Percentiles rank a stretch among this genome's conserved stretches.
phyloP scores from a whole-genome alignment of 2,329 filamentous ascomycete genomes.

The Fonsecaea erecta region DNA sequence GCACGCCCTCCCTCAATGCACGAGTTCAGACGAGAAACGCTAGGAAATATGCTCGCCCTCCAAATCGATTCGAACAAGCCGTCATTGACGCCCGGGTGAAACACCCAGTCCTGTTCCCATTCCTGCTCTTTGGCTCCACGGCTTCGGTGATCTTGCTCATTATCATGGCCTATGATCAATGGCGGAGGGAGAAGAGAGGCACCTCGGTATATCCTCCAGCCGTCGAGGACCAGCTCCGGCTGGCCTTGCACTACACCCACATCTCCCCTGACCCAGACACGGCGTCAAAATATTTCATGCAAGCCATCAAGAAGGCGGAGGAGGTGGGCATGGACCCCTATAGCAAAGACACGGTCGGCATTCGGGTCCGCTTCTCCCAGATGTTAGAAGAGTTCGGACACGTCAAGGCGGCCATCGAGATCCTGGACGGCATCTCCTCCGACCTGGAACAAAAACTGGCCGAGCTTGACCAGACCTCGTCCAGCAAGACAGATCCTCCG shows the following conservation, averaged over 20 bases:
- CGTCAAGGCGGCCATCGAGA: slow-evolving; percentile 71
- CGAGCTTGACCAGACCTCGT: slow-evolving; percentile 43
- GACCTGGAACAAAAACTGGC: slow-evolving; percentile 66
- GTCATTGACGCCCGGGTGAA: slow-evolving; percentile 35
- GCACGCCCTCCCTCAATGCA: slow-evolving; percentile 7
- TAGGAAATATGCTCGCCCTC: slow-evolving; percentile 27
- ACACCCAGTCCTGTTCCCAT: slow-evolving; percentile 48
- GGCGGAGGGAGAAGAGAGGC: slow-evolving; percentile 48
- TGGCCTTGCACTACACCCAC: slow-evolving; percentile 85
- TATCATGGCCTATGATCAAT: slow-evolving; percentile 51
- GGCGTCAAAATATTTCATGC: slow-evolving; percentile 81
- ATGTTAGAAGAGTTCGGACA: slow-evolving; percentile 79
- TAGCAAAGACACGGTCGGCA: slow-evolving; percentile 86
- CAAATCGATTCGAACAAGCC: slow-evolving; percentile 28
- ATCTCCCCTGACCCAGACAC: slow-evolving; percentile 73
- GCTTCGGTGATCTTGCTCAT: slow-evolving; percentile 44
- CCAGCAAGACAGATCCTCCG: neutral
- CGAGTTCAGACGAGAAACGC: slow-evolving; percentile 21
- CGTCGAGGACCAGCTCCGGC: slow-evolving; percentile 68
- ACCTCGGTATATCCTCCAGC: slow-evolving; percentile 51
- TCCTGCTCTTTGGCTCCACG: slow-evolving; percentile 47
- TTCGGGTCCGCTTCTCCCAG: slow-evolving; percentile 79
- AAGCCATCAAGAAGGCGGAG: slow-evolving; percentile 74
- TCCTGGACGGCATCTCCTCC: slow-evolving; percentile 74
- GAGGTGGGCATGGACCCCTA: slow-evolving; percentile 82